A percentile compares a stretch with the other conserved stretches of the same genome.
Conservation (phyloP, 139 green algal genomes). For the Picochlorum sp. region DNA sequence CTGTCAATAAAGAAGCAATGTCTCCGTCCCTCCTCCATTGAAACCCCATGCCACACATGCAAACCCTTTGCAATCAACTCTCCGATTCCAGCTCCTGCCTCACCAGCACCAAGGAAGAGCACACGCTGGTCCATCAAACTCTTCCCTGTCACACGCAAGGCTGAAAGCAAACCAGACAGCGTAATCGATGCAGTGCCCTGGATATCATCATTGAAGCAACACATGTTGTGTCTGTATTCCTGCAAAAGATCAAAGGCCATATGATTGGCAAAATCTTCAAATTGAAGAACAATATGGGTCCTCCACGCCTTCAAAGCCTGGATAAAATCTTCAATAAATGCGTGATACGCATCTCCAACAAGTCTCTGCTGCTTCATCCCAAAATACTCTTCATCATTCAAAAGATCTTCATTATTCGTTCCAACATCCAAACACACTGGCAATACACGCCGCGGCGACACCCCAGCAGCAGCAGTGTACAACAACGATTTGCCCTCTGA, state of each 20-base stretch:
- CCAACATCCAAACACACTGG: conserved; percentile 82
- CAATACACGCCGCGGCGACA: conserved; percentile 47
- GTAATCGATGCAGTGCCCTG: conserved; percentile 76
- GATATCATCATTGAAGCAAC: conserved; percentile 86
- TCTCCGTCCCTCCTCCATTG: conserved; percentile 33
- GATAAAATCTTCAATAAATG: conserved; percentile 57
- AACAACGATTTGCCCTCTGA: conserved; percentile 32
- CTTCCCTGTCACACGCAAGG: conserved; percentile 41
- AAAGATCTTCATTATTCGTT: conserved; percentile 73
- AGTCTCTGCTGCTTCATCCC: conserved; percentile 40
- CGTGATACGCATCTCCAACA: conserved; percentile 36
- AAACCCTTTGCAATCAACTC: conserved; percentile 52
- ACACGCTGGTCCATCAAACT: conserved; percentile 46
- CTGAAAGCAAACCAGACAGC: conserved; percentile 63
- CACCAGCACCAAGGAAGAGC: conserved; percentile 67
- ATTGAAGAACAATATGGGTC: conserved; percentile 69
- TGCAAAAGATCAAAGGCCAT: conserved; percentile 76
- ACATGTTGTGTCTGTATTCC: conserved; percentile 31
- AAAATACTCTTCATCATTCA: conserved; percentile 61
- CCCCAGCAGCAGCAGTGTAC: conserved; percentile 42
- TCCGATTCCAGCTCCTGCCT: conserved; percentile 69
- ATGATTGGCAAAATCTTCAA: conserved; percentile 82
- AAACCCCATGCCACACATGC: conserved; percentile 33
- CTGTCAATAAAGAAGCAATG: conserved; percentile 67
- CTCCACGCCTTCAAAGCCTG: conserved; percentile 39